phyloP scores from a whole-genome alignment of 176 grass and related monocot genomes.

The Triticum monococcum region DNA sequence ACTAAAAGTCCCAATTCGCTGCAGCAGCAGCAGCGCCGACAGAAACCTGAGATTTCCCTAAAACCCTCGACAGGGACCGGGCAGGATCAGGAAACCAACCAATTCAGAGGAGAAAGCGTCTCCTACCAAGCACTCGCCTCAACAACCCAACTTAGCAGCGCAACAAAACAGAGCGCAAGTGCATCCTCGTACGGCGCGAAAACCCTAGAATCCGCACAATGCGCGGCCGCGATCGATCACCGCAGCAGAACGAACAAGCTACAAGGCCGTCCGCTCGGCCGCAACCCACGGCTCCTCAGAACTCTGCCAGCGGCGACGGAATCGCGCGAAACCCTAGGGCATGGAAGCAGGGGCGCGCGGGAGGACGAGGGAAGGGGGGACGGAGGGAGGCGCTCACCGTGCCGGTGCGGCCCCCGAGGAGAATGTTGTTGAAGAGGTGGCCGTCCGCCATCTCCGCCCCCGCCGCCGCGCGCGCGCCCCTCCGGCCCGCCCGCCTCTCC shows the following conservation, averaged over 20 bases:
- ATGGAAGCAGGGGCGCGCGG: neutral
- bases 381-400: constrained; percentile 46
- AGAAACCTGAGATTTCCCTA: neutral
- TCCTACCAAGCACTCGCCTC: constrained; percentile 14
- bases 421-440: constrained; percentile 73
- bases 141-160: neutral
- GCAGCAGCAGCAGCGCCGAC: neutral
- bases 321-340: constrained; percentile 2
- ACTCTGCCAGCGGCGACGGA: neutral
- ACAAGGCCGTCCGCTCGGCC: neutral
- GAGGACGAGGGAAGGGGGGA: neutral
- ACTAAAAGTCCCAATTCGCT: neutral
- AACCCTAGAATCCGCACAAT: constrained; percentile 44
- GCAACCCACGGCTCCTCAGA: neutral
- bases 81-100: neutral
- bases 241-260: neutral
- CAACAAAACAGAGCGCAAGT: neutral
- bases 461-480: neutral
- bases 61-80: neutral
- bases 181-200: neutral
- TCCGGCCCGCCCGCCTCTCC: neutral
- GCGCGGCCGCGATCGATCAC: neutral
- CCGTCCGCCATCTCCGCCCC: constrained; percentile 64
- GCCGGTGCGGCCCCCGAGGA: constrained; percentile 79
- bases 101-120: neutral